phyloP scores from a whole-genome alignment of 2,329 filamentous ascomycete genomes.

The Ceratocystis ficicola region DNA sequence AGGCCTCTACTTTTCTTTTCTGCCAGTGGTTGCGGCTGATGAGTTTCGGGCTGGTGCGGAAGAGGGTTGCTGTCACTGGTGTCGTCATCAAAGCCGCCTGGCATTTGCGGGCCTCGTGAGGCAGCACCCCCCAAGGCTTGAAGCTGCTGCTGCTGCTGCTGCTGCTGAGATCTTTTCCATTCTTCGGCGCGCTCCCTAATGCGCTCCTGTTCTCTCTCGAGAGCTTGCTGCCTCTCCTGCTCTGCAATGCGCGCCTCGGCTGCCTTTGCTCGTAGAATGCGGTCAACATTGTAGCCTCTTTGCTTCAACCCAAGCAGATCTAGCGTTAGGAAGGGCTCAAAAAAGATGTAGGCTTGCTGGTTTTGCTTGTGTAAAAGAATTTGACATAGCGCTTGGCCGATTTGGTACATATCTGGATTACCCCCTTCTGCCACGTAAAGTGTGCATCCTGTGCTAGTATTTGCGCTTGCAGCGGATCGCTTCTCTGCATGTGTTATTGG shows the following conservation, averaged over 20 bases:
- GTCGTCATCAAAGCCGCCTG: conserved; percentile 20
- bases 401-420: conserved; percentile 75
- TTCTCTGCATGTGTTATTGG: conserved; percentile 60
- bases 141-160: not conserved
- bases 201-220: conserved; percentile 59
- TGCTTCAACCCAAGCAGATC: conserved; percentile 69
- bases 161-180: conserved; percentile 33
- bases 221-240: conserved; percentile 60
- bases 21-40: conserved; percentile 24
- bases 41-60: not conserved
- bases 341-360: conserved; percentile 76
- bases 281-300: conserved; percentile 92
- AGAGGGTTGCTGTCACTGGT: not conserved
- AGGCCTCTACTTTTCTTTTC: conserved; percentile 43
- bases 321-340: conserved; percentile 81
- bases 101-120: conserved; percentile 28
- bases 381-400: conserved; percentile 75
- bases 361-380: conserved; percentile 70
- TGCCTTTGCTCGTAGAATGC: conserved; percentile 78
- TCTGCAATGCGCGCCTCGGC: conserved; percentile 81
- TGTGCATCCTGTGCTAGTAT: conserved; percentile 43
- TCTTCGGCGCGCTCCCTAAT: conserved; percentile 45
- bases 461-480: conserved; percentile 56
- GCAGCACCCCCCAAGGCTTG: conserved; percentile 12
- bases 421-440: conserved; percentile 62